phyloP scores from a whole-genome alignment of 192 early-diverging fungal species.

The Nowakowskiella sp. region DNA sequence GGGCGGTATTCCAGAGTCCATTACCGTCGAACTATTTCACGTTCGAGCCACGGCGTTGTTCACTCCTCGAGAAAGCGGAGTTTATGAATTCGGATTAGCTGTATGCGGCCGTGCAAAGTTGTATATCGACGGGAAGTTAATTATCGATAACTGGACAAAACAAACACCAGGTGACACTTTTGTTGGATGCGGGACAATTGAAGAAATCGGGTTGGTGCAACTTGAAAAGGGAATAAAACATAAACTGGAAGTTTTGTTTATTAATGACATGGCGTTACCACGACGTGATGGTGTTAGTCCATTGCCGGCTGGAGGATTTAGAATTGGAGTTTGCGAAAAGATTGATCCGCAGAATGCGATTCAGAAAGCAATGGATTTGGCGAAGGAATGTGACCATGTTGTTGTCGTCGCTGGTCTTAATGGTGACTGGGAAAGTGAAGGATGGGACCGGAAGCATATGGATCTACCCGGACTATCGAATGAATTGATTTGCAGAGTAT shows the following conservation, averaged over 20 bases:
- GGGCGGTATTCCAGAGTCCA: neutral
- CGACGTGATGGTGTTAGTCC: neutral
- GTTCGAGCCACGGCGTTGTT: slow-evolving; percentile 5
- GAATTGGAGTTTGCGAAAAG: neutral
- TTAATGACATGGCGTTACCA: neutral
- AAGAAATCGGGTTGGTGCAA: neutral
- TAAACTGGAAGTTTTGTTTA: slow-evolving; percentile 11
- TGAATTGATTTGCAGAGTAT: slow-evolving; percentile 11
- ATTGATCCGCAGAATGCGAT: neutral
- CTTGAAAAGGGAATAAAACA: slow-evolving; percentile 2
- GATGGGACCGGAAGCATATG: slow-evolving; percentile 6
- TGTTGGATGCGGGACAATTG: slow-evolving; percentile 8
- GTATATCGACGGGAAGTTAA: slow-evolving; percentile 3
- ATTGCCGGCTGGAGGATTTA: neutral
- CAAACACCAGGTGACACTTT: slow-evolving; percentile 9
- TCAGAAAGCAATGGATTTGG: neutral
- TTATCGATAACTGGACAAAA: slow-evolving; percentile 18
- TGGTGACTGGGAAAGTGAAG: slow-evolving; percentile 16
- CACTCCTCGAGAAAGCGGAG: slow-evolving; percentile 2
- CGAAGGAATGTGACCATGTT: neutral
- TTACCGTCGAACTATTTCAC: neutral
- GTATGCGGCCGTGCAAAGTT: slow-evolving; percentile 5
- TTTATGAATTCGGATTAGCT: slow-evolving; percentile 6
- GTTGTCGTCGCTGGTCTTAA: slow-evolving; percentile 8
- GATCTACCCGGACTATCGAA: slow-evolving; percentile 3